Evolutionary conservation across 768 basidiomycete genomes (phyloP).

Genomic region (Lentinus brumalis): DNA sequence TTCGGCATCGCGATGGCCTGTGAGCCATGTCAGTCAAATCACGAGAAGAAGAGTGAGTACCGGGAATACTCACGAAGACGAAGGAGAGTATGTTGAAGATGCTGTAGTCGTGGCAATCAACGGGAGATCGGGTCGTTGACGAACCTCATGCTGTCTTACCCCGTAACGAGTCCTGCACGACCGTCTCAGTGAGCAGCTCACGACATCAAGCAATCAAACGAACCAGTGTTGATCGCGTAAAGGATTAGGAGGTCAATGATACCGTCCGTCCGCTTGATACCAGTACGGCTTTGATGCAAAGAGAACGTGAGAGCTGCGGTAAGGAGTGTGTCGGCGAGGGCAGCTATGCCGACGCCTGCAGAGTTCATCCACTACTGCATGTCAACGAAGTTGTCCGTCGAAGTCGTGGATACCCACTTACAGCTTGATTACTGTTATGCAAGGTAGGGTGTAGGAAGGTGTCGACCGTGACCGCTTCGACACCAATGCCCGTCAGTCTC

Average conservation of each 20-base stretch:
- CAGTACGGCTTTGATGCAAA: slow-evolving; percentile 10
- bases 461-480: not conserved
- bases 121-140: not conserved
- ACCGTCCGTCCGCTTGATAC: slow-evolving; percentile 13
- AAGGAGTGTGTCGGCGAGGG: slow-evolving; percentile 9
- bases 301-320: slow-evolving; percentile 12
- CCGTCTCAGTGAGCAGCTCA: not conserved
- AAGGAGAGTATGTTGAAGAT: not conserved
- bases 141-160: not conserved
- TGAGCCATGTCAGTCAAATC: not conserved
- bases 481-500: not conserved
- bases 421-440: slow-evolving; percentile 5
- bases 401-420: not conserved
- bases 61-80: not conserved
- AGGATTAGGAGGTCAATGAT: slow-evolving; percentile 12
- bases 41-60: not conserved
- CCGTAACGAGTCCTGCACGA: not conserved
- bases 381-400: not conserved
- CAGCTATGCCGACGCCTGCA: slow-evolving; percentile 9
- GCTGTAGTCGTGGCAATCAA: not conserved
- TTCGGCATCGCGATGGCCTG: not conserved
- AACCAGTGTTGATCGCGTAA: slow-evolving; percentile 15
- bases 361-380: slow-evolving; percentile 13
- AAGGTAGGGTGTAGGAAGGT: slow-evolving; percentile 3
- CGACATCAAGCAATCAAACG: not conserved